Evolutionary conservation across 495 filamentous ascomycete genomes (phyloP).

Genomic region (Alectoria sarmentosa): DNA sequence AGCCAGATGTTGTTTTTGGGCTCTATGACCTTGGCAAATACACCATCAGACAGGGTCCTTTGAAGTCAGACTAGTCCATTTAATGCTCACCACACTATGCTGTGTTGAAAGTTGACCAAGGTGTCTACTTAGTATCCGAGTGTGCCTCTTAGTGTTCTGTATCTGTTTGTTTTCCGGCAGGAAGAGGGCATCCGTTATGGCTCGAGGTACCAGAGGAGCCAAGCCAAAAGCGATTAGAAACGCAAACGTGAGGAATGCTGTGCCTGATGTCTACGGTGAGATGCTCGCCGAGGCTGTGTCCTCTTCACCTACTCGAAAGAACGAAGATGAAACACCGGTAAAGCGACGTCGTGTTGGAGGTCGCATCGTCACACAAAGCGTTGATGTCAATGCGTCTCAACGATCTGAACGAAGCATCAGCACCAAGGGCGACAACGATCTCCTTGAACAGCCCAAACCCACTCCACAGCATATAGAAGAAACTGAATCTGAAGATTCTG

Average conservation of each 20-base stretch:
- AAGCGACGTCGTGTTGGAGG: slow-evolving; percentile 41
- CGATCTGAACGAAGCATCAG: slow-evolving; percentile 8
- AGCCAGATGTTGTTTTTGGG: neutral
- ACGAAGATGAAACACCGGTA: slow-evolving; percentile 32
- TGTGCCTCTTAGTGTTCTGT: neutral
- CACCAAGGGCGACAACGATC: slow-evolving; percentile 20
- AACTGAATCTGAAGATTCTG: slow-evolving; percentile 37
- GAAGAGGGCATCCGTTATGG: neutral
- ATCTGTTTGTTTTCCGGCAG: neutral
- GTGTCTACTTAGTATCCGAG: no score
- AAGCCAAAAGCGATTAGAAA: neutral
- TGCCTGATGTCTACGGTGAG: slow-evolving; percentile 55
- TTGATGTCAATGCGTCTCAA: slow-evolving; percentile 10
- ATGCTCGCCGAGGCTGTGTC: slow-evolving; percentile 60
- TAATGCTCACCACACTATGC: neutral
- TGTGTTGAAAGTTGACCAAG: neutral
- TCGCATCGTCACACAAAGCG: slow-evolving; percentile 22
- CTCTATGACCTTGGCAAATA: neutral
- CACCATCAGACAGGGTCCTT: neutral
- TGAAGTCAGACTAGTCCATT: neutral
- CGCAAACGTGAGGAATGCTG: slow-evolving; percentile 20
- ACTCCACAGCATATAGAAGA: slow-evolving; percentile 34
- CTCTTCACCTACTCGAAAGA: slow-evolving; percentile 31
- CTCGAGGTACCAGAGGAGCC: neutral
- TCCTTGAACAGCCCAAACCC: slow-evolving; percentile 14